A percentile compares a stretch with the other conserved stretches of the same genome.
These are phyloP conservation scores for Pyrenochaeta sp. DNA, from an alignment of 2,329 filamentous ascomycete species.

Conservation along the genomic window DNA sequence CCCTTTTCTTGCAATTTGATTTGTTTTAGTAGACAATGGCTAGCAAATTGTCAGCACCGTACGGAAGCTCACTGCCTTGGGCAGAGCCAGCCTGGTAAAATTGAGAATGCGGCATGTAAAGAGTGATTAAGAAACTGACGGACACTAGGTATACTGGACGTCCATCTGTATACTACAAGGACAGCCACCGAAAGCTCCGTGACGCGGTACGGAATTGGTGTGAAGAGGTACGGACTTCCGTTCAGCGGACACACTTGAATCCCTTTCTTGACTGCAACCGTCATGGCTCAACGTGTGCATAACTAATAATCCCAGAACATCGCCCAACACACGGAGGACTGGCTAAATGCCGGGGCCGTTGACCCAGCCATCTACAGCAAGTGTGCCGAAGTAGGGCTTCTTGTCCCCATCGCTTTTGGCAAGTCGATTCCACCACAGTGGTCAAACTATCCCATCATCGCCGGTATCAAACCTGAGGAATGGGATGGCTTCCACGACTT, in stretches of 20 bases:
- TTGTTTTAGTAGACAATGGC: constrained; percentile 10
- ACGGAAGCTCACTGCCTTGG: constrained; percentile 42
- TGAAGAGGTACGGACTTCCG: constrained; percentile 28
- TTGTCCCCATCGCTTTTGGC: constrained; percentile 43
- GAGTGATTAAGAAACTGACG: constrained; percentile 2
- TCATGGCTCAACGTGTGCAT: neutral
- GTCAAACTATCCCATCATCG: constrained; percentile 55
- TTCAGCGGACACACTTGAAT: neutral
- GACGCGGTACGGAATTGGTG: constrained; percentile 41
- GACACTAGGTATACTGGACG: constrained; percentile 39
- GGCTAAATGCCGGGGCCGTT: constrained; percentile 36
- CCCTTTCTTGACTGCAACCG: neutral
- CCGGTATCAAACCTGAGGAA: constrained; percentile 54
- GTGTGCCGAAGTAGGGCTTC: constrained; percentile 39
- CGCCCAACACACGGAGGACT: constrained; percentile 36
- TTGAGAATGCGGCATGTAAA: neutral
- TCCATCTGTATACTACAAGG: constrained; percentile 45
- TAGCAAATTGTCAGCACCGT: constrained; percentile 22
- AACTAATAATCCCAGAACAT: constrained; percentile 30
- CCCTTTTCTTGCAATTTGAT: neutral
- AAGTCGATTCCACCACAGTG: constrained; percentile 39
- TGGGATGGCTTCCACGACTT: constrained; percentile 52
- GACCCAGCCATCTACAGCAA: constrained; percentile 34
- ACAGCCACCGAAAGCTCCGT: constrained; percentile 37
- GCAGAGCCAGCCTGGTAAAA: constrained; percentile 39